phyloP scores from a whole-genome alignment of 1,284 basidiomycete genomes.

The Sparassis latifolia region DNA sequence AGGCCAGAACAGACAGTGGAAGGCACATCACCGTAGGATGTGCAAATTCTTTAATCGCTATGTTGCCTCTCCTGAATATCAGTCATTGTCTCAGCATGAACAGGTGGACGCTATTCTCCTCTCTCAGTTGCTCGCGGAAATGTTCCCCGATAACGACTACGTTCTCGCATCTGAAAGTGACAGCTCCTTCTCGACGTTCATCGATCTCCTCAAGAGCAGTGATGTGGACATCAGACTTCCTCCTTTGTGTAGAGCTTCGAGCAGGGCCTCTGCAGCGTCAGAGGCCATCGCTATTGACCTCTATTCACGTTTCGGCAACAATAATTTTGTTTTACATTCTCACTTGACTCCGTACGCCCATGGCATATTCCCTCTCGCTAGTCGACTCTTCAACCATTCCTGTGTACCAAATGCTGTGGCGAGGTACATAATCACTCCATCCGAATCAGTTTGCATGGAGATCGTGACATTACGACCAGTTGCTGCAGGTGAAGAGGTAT shows the following conservation, averaged over 20 bases:
- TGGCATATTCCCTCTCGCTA: slow-evolving; percentile 67
- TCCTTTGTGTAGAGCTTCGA: slow-evolving; percentile 12
- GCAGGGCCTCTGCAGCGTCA: slow-evolving; percentile 6
- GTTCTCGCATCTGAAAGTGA: background rate
- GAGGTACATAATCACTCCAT: slow-evolving; percentile 42
- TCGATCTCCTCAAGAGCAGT: slow-evolving; percentile 44
- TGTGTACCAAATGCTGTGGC: slow-evolving; percentile 67
- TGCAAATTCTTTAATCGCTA: slow-evolving; percentile 52
- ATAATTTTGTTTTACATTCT: slow-evolving; percentile 70
- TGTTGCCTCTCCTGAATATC: slow-evolving; percentile 38
- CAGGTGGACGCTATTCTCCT: slow-evolving; percentile 57
- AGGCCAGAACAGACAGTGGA: slow-evolving; percentile 70
- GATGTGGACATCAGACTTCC: background rate
- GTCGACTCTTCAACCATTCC: slow-evolving; percentile 72
- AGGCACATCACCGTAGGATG: slow-evolving; percentile 51
- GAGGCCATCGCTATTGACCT: slow-evolving; percentile 24
- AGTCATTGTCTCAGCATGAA: slow-evolving; percentile 42
- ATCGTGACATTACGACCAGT: slow-evolving; percentile 57
- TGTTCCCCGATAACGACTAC: slow-evolving; percentile 14
- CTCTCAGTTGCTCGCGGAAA: slow-evolving; percentile 49
- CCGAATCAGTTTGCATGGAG: slow-evolving; percentile 44
- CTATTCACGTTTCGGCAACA: slow-evolving; percentile 63
- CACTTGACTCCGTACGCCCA: slow-evolving; percentile 61
- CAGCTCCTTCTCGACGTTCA: slow-evolving; percentile 30
- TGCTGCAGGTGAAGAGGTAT: slow-evolving; percentile 53